These are phyloP conservation scores for Coprinellus aureogranulatus DNA, from an alignment of 768 basidiomycete genomes.

Conservation along the genomic window DNA sequence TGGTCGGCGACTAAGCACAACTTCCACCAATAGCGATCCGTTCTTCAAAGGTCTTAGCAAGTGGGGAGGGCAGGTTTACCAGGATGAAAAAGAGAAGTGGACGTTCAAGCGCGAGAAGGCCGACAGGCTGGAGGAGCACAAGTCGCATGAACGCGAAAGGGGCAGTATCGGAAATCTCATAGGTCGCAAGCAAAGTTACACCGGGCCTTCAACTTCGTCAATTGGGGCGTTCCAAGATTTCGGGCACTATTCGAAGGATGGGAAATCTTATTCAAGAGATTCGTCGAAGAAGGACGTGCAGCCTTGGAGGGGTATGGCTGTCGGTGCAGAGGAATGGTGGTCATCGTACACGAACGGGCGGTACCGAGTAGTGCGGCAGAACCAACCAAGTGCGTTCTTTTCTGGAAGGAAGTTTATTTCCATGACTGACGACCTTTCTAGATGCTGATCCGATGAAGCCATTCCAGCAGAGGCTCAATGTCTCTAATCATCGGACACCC, in stretches of 20 bases:
- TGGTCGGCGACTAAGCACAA: slow-evolving; percentile 41
- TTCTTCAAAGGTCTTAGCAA: slow-evolving; percentile 37
- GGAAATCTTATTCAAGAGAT: not conserved
- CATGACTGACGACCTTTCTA: slow-evolving; percentile 13
- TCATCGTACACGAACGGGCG: slow-evolving; percentile 58
- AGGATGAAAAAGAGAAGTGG: slow-evolving; percentile 49
- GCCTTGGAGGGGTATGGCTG: slow-evolving; percentile 47
- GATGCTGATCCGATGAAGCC: slow-evolving; percentile 54
- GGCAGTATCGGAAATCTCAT: slow-evolving; percentile 27
- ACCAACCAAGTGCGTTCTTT: slow-evolving; percentile 34
- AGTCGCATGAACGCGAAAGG: slow-evolving; percentile 16
- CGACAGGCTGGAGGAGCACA: slow-evolving; percentile 24
- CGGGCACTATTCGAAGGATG: not conserved
- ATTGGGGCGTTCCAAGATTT: slow-evolving; percentile 1
- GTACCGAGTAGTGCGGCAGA: slow-evolving; percentile 57
- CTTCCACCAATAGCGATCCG: slow-evolving; percentile 41
- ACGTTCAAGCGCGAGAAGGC: slow-evolving; percentile 55
- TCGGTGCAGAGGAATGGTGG: slow-evolving; percentile 66
- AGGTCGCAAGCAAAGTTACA: slow-evolving; percentile 25
- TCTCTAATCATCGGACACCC: slow-evolving; percentile 54
- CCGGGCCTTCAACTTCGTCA: not conserved
- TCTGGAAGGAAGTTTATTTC: not conserved
- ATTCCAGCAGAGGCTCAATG: slow-evolving; percentile 65
- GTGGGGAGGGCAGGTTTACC: slow-evolving; percentile 50
- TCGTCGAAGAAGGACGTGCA: slow-evolving; percentile 18